Base-by-base conservation (phyloP, 805 yeast species). In the Kodamaea sagamina region DNA sequence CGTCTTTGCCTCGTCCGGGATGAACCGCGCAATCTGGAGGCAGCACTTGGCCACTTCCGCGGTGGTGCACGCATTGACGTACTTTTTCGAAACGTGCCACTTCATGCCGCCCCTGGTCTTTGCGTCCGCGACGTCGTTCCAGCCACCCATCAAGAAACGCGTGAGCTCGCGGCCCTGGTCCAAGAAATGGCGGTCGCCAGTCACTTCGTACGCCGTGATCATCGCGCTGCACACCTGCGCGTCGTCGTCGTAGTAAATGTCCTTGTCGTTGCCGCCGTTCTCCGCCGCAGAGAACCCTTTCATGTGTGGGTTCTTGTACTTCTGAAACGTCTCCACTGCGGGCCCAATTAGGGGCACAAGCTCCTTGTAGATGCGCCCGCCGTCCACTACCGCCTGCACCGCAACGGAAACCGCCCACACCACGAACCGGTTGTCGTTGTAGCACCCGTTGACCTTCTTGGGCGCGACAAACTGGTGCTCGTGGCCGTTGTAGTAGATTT, bases 391-490 rank as follows among this genome's bases (percentile, higher is more conserved):
- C 0, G 88, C 82, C 57, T 83, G 89, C 0, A 75, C 74, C 1
- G 79, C 83, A 19, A 83, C 82, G 0, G 86, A 72, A 6, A 80
- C 78, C 0, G 86, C 79, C 87, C 88, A 83, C n/a, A 82, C 76
- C 25, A 79, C 79, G 57, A 79, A 79, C 38, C 70, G 71, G 36
- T 78, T 77, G 29, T 77, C 72, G 41, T 74, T 71, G 54, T 68
- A 68, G 46, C 72, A 66, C 11, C 81, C 81, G 40, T 62, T 68
- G 17, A 58, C 50, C 43, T 51, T 66, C 34, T 61, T 57, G 13
- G 64, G 68, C 5, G 77, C 75, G 42, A 68, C 58, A 46, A 69
- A 74, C 8, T 70, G 63, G 15, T 58, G 57, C 40, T 65, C 51
- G 21, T 52, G 27, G 15, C 67, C 61, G 51, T 71, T 71, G 64